phyloP scores from a whole-genome alignment of 352 stramenopile genomes.

The Phytopythium aichiense region DNA sequence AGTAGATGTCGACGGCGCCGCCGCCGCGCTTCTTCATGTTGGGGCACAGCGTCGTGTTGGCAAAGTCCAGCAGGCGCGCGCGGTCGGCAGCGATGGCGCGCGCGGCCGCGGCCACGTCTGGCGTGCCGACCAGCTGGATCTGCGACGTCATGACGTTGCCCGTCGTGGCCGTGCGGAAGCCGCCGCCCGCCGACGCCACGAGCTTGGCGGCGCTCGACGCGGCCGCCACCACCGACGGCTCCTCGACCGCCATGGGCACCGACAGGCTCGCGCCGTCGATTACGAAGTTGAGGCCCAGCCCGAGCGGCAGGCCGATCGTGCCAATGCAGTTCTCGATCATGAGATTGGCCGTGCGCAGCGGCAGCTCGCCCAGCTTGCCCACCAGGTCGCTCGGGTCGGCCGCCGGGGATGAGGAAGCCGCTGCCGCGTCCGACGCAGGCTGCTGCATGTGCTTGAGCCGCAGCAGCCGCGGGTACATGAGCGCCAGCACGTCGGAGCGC shows the following conservation, averaged over 20 bases:
- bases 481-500: slow-evolving; percentile 74
- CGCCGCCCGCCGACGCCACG: slow-evolving; percentile 60
- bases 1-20: slow-evolving; percentile 78
- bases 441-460: slow-evolving; percentile 24
- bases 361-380: slow-evolving; percentile 60
- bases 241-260: slow-evolving; percentile 83
- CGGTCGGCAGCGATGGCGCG: slow-evolving; percentile 46
- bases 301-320: slow-evolving; percentile 80
- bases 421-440: background rate
- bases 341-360: slow-evolving; percentile 73
- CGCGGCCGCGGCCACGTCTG: slow-evolving; percentile 54
- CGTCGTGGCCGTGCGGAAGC: slow-evolving; percentile 69
- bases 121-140: slow-evolving; percentile 74
- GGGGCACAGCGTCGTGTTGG: slow-evolving; percentile 72
- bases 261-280: slow-evolving; percentile 76
- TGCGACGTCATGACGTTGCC: slow-evolving; percentile 88
- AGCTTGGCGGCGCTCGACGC: slow-evolving; percentile 83
- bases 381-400: slow-evolving; percentile 23
- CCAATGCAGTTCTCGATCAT: slow-evolving; percentile 91
- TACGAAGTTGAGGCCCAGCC: slow-evolving; percentile 83
- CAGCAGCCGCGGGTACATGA: slow-evolving; percentile 76
- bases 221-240: slow-evolving; percentile 81
- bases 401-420: background rate
- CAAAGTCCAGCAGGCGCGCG: slow-evolving; percentile 55
- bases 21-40: slow-evolving; percentile 86